Conservation (phyloP, 83 land plant species). For the Picea abies region DNA sequence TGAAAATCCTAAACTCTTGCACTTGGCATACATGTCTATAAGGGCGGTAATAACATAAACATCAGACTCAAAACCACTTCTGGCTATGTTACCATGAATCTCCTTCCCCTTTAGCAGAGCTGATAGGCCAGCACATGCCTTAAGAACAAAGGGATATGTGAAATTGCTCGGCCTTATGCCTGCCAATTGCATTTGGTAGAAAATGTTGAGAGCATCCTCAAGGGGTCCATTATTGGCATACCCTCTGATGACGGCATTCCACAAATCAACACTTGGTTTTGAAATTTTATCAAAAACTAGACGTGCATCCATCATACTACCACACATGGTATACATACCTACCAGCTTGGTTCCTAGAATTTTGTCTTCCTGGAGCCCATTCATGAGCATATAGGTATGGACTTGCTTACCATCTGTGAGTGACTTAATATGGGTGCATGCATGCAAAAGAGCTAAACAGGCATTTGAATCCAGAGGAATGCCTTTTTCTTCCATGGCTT, state of each 20-base stretch:
- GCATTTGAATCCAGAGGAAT: conserved; percentile 46
- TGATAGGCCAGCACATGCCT: conserved; percentile 56
- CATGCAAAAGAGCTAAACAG: conserved; percentile 44
- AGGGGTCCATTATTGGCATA: conserved; percentile 33
- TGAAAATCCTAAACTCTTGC: conserved; percentile 5
- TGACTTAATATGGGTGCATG: conserved; percentile 34
- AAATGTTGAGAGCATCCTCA: conserved; percentile 24
- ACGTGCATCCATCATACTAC: conserved; percentile 44
- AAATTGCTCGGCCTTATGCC: conserved; percentile 56
- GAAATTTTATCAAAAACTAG: conserved; percentile 35
- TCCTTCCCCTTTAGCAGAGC: conserved; percentile 47
- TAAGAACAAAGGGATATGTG: conserved; percentile 51
- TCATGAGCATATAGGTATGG: conserved; percentile 37
- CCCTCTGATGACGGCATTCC: conserved; percentile 70
- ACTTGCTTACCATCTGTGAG: conserved; percentile 33
- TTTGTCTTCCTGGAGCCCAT: conserved; percentile 51
- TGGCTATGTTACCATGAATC: conserved; percentile 46
- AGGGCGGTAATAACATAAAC: conserved; percentile 15
- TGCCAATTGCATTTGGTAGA: conserved; percentile 44
- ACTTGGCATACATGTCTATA: conserved; percentile 13
- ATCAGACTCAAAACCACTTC: conserved; percentile 37
- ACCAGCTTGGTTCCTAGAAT: conserved; percentile 52
- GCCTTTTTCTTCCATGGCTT: conserved; percentile 47
- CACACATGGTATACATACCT: conserved; percentile 57
- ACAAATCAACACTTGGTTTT: conserved; percentile 33